A percentile compares a stretch with the other conserved stretches of the same genome.
These are phyloP conservation scores for Austroboletus niveus DNA, from an alignment of 1,284 basidiomycete species.

Conservation along the genomic window DNA sequence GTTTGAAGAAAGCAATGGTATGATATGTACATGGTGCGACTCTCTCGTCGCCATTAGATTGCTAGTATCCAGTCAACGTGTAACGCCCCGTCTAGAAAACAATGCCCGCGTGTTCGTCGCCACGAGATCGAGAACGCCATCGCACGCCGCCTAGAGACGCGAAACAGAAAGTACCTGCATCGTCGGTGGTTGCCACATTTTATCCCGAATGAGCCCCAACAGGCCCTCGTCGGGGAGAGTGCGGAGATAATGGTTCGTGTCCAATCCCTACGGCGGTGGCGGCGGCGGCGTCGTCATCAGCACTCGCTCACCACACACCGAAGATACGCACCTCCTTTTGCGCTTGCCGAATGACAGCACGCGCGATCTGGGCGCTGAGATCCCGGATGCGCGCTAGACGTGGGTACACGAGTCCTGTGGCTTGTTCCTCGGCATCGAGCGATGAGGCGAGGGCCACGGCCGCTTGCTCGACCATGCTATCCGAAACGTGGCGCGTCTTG, in stretches of 20 bases:
- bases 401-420: conserved; percentile 58
- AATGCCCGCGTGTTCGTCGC: background rate
- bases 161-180: conserved; percentile 3
- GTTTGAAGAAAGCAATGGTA: conserved; percentile 10
- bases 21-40: background rate
- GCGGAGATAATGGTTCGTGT: conserved; percentile 46
- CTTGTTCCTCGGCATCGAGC: conserved; percentile 59
- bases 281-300: no score
- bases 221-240: conserved; percentile 49
- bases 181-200: conserved; percentile 55
- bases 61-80: no score
- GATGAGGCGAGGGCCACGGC: conserved; percentile 64
- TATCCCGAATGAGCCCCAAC: conserved; percentile 48
- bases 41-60: background rate
- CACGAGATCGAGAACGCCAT: background rate
- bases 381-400: conserved; percentile 65
- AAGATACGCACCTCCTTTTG: conserved; percentile 50
- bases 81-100: background rate
- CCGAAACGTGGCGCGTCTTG: conserved; percentile 57
- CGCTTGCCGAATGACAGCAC: conserved; percentile 59
- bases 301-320: no score
- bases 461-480: conserved; percentile 59
- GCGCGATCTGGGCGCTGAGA: conserved; percentile 62
- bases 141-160: conserved; percentile 20
- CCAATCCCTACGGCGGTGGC: conserved; percentile 38